Base-by-base conservation (phyloP, 352 stramenopile genomes). In the Globisporangium paddicum region DNA sequence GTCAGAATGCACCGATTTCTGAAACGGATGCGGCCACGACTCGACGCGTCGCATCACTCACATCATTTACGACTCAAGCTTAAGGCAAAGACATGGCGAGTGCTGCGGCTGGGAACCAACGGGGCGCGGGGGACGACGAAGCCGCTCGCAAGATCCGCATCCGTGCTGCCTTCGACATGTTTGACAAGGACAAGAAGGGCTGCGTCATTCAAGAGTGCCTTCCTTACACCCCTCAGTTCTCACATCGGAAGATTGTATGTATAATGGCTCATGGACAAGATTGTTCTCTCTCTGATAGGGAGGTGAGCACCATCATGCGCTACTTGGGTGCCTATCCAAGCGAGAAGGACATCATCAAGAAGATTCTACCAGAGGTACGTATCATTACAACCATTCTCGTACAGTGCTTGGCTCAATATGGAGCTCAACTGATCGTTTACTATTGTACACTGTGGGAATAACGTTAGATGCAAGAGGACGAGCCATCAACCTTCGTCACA, bases 131-230 rank as follows among this genome's bases (percentile, higher is more conserved):
- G 13, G 69, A 86, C 44, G 75, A 86, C 54, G 77, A 84, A 46
- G 64, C 63, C 0, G 52, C 67, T 13, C 68, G 72, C 21, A 86
- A 84, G 56, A 19, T 77, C 42, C 68, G 71, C 8, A 96, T 97
- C 63, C 80, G 84, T 28, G 66, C 75, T 58, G 87, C 90, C 3
- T 97, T 97, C 52, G 79, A 87, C 50, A 89, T 97, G 68, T 97
- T 96, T 59, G 89, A 97, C 73, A 96, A 96, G 71, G 90, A 97
- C 37, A 90, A 91, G 52, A 96, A 96, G 67, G 84, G 82, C 53
- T 86, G 75, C 30, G 82, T 96, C 21, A 88, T 96, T 48, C 86
- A 96, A 69, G 87, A 97, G 72, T 91, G 25, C 28, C 63, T 53
- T 37, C 16, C 25, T 52, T 23, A 11, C 14, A 16, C 25, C 46